Percentiles rank a stretch among this genome's conserved stretches.
Evolutionary conservation across 192 early-diverging fungal genomes (phyloP).

Genomic region (Podochytrium sp.): DNA sequence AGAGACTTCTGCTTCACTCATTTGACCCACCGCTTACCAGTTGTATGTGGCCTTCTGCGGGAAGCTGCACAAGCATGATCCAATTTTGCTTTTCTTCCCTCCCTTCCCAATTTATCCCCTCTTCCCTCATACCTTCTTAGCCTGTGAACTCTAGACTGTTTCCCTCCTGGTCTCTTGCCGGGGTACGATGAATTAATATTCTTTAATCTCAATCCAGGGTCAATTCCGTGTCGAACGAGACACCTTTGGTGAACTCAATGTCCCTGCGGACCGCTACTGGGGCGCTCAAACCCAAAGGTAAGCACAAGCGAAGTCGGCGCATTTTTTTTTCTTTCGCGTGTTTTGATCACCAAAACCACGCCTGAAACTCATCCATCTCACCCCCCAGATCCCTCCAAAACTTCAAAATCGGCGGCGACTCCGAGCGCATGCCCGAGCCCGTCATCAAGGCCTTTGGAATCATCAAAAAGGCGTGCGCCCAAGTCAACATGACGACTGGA

Average conservation of each 20-base stretch:
- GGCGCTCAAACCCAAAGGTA: slow-evolving; percentile 96
- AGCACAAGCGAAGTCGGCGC: slow-evolving; percentile 4
- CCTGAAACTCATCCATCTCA: no score
- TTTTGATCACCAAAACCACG: no score
- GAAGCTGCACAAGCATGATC: no score
- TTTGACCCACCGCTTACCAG: no score
- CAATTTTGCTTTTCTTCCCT: no score
- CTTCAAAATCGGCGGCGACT: slow-evolving; percentile 94
- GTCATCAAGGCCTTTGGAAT: slow-evolving; percentile 95
- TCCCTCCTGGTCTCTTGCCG: slow-evolving; percentile 16
- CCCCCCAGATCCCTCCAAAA: slow-evolving; percentile 86
- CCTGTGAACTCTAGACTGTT: slow-evolving; percentile 22
- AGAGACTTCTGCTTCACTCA: no score
- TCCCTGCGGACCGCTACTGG: slow-evolving; percentile 96
- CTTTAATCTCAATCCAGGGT: neutral
- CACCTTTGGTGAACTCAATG: slow-evolving; percentile 94
- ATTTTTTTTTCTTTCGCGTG: no score
- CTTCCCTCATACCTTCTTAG: no score
- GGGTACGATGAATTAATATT: no score
- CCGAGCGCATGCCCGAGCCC: slow-evolving; percentile 93
- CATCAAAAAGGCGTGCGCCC: slow-evolving; percentile 93
- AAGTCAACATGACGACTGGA: slow-evolving; percentile 91
- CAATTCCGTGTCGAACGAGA: slow-evolving; percentile 56
- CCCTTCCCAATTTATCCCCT: no score
- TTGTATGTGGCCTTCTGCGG: no score